These are phyloP conservation scores for Claviceps maximensis DNA, from an alignment of 2,329 filamentous ascomycete genomes.

Conservation along the genomic window DNA sequence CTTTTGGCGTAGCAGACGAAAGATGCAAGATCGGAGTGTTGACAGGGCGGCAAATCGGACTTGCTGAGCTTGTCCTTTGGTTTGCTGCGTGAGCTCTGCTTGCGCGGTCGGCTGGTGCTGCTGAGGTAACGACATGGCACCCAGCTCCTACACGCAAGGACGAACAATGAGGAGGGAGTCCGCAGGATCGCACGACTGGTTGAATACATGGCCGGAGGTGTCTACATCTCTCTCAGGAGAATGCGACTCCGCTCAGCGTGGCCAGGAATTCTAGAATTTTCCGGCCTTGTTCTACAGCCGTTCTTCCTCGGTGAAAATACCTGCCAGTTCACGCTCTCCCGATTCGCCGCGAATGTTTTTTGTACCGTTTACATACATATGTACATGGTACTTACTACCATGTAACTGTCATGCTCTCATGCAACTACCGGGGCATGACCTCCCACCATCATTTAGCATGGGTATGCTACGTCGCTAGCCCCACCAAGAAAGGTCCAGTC, in stretches of 20 bases:
- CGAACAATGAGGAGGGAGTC: not conserved
- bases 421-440: not conserved
- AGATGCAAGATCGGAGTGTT: conserved; percentile 50
- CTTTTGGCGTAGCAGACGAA: conserved; percentile 53
- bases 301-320: too few species aligned
- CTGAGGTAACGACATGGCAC: not conserved
- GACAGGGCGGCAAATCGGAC: conserved; percentile 30
- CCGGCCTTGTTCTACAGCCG: not conserved
- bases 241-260: not conserved
- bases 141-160: not conserved
- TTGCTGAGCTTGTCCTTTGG: conserved; percentile 17
- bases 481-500: not conserved
- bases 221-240: not conserved
- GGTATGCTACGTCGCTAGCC: too few species aligned
- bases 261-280: not conserved
- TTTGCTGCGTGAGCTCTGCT: not conserved
- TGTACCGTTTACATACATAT: too few species aligned
- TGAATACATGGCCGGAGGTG: not conserved
- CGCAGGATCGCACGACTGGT: not conserved
- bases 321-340: too few species aligned
- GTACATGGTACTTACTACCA: too few species aligned
- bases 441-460: too few species aligned
- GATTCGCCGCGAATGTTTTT: not conserved
- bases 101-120: not conserved
- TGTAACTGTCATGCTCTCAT: too few species aligned